Base-by-base conservation (phyloP, 352 stramenopile species). In the Phytophthora niederhauseri region DNA sequence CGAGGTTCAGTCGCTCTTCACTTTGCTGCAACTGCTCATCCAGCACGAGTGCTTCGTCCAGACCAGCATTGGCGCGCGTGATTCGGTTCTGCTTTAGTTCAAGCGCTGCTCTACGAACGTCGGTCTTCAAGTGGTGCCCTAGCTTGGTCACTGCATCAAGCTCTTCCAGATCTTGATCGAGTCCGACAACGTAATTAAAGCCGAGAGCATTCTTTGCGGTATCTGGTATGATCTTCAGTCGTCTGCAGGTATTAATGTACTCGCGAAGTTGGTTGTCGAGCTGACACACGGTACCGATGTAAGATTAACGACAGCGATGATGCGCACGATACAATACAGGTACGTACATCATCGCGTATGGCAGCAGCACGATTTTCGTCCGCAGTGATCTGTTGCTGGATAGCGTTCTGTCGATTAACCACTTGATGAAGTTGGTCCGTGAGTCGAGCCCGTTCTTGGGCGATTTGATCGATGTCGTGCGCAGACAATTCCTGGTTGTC, bases 211-310 rank as follows among this genome's bases (percentile, higher is more conserved):
- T 92, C 51, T 97, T 96, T 1, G 90, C 91, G 45, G 87, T 84
- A 38, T 78, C 49, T 3, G 93, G 94, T 59, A 98, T 58, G 22
- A 98, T 78, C 64, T 97, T 93, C 52, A 99, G 83, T 49, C 85
- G 67, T 20, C 77, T 87, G 17, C 90, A 89, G 30, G 81, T 87
- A 38, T 73, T 60, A 46, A 92, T 91, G 75, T 98, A 99, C 31
- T 84, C 70, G 46, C 90, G 72, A 14, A 98, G 84, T 31, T 83
- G 66, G 24, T 48, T 67, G 43, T 90, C 81, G 28, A 96, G 69
- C 84, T 93, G 48, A 12, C 36, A 45, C 15, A 45, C 12, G 36
- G 15, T 14, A 6, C 15, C 3, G 34, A 45, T 8, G 15, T 45
- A 14, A 45, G 36, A 45, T 45, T 45, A 45, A n/a, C 5, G 4